Evolutionary conservation across 2,329 filamentous ascomycete genomes (phyloP).

Genomic region (Fonsecaea nubica): DNA sequence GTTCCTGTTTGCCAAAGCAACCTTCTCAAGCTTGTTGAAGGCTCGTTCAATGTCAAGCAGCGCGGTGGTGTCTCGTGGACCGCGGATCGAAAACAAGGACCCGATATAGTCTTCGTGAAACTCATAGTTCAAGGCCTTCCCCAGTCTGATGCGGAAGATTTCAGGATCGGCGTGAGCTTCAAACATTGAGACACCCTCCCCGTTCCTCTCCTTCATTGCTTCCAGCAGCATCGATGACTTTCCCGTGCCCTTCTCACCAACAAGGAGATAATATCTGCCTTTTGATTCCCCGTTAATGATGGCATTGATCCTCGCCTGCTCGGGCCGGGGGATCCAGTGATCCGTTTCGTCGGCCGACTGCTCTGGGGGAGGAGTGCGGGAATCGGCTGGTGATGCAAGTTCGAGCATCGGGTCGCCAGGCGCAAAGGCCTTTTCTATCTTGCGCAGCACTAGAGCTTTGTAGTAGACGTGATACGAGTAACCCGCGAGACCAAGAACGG

Average conservation of each 20-base stretch:
- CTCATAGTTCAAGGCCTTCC: slow-evolving; percentile 94
- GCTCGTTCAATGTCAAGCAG: slow-evolving; percentile 94
- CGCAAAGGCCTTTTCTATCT: slow-evolving; percentile 90
- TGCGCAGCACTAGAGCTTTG: slow-evolving; percentile 87
- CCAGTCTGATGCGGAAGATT: slow-evolving; percentile 90
- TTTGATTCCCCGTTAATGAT: slow-evolving; percentile 75
- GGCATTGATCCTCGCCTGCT: slow-evolving; percentile 80
- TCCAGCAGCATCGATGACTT: slow-evolving; percentile 97
- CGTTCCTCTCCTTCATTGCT: slow-evolving; percentile 90
- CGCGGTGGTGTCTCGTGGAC: slow-evolving; percentile 88
- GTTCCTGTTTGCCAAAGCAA: slow-evolving; percentile 72
- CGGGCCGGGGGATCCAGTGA: slow-evolving; percentile 78
- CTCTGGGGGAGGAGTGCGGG: slow-evolving; percentile 17
- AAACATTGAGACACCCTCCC: slow-evolving; percentile 90
- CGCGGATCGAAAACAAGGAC: slow-evolving; percentile 90
- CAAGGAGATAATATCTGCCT: slow-evolving; percentile 88
- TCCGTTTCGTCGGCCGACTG: slow-evolving; percentile 42
- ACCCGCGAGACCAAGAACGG: slow-evolving; percentile 74
- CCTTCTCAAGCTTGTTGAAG: slow-evolving; percentile 97
- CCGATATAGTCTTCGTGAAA: slow-evolving; percentile 95
- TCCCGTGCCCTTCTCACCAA: slow-evolving; percentile 94
- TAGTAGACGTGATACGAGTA: slow-evolving; percentile 83
- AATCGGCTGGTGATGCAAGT: slow-evolving; percentile 61
- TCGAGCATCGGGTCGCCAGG: slow-evolving; percentile 90
- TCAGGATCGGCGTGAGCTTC: slow-evolving; percentile 95